Conservation (phyloP, 2,329 filamentous ascomycete species). For the Pseudomassariella vexata region DNA sequence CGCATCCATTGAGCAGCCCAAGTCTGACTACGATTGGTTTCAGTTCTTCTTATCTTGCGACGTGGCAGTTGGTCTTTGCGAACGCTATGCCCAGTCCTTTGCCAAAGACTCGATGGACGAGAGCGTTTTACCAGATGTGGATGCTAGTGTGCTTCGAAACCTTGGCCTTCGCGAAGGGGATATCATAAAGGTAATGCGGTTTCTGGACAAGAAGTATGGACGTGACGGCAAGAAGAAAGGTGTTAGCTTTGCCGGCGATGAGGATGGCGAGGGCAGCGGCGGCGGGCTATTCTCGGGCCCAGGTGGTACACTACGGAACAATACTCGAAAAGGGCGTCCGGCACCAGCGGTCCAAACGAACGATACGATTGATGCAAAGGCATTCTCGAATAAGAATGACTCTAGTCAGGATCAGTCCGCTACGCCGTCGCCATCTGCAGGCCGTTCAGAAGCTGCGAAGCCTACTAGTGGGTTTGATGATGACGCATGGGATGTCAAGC, state of each 20-base stretch:
- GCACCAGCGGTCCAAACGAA: slow-evolving; percentile 80
- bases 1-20: slow-evolving; percentile 55
- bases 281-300: slow-evolving; percentile 85
- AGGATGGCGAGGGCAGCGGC: slow-evolving; percentile 48
- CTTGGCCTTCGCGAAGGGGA: slow-evolving; percentile 94
- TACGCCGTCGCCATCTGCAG: slow-evolving; percentile 26
- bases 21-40: slow-evolving; percentile 93
- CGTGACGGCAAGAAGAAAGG: slow-evolving; percentile 54
- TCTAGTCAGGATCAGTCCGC: slow-evolving; percentile 32
- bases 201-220: slow-evolving; percentile 73
- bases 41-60: slow-evolving; percentile 95
- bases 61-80: slow-evolving; percentile 86
- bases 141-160: slow-evolving; percentile 73
- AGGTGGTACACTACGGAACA: slow-evolving; percentile 86
- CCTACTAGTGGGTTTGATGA: slow-evolving; percentile 71
- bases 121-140: slow-evolving; percentile 84
- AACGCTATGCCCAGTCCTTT: slow-evolving; percentile 89
- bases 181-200: slow-evolving; percentile 91
- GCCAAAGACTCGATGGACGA: slow-evolving; percentile 92
- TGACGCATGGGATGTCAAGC: slow-evolving; percentile 95
- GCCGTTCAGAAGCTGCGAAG: slow-evolving; percentile 23
- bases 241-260: slow-evolving; percentile 23
- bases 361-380: slow-evolving; percentile 82
- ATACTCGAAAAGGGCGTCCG: slow-evolving; percentile 86
- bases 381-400: slow-evolving; percentile 63